phyloP scores from a whole-genome alignment of 352 stramenopile genomes.

The Phytophthora citricola region DNA sequence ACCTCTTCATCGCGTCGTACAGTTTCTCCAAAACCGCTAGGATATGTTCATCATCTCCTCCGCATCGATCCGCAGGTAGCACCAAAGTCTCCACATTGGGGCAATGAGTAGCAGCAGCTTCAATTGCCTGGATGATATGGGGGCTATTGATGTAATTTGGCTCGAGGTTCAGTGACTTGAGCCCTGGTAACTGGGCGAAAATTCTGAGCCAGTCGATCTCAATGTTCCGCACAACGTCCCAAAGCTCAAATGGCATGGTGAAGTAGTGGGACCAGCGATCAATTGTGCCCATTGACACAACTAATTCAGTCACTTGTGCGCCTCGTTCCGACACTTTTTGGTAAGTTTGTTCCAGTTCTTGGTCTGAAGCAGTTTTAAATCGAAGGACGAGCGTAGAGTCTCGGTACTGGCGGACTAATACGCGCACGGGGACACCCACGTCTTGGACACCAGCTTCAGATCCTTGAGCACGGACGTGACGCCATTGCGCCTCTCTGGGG shows the following conservation, averaged over 20 bases:
- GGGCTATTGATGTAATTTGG: slow-evolving; percentile 22
- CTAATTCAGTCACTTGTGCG: slow-evolving; percentile 27
- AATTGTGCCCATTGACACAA: slow-evolving; percentile 31
- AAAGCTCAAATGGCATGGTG: not conserved
- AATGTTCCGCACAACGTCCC: slow-evolving; percentile 19
- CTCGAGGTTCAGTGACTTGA: slow-evolving; percentile 32
- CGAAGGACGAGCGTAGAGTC: slow-evolving; percentile 25
- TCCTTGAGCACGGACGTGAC: slow-evolving; percentile 10
- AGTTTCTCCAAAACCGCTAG: slow-evolving; percentile 19
- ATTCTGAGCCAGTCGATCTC: slow-evolving; percentile 23
- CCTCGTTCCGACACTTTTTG: slow-evolving; percentile 11
- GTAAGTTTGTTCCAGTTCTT: slow-evolving; percentile 18
- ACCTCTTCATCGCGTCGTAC: slow-evolving; percentile 32
- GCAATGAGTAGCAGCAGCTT: slow-evolving; percentile 26
- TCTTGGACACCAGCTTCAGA: slow-evolving; percentile 34
- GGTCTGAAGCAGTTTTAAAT: slow-evolving; percentile 22
- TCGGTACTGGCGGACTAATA: slow-evolving; percentile 21
- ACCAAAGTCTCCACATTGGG: slow-evolving; percentile 25
- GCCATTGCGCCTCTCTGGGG: not conserved
- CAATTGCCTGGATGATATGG: slow-evolving; percentile 17
- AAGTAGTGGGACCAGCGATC: slow-evolving; percentile 10
- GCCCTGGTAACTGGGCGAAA: slow-evolving; percentile 12
- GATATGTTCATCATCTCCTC: slow-evolving; percentile 1
- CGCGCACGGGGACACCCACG: slow-evolving; percentile 32
- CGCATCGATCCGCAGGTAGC: slow-evolving; percentile 13